Percentiles rank a stretch among this genome's conserved stretches.
Conservation (phyloP, 2,329 filamentous ascomycete genomes). For the Alternaria sp. region DNA sequence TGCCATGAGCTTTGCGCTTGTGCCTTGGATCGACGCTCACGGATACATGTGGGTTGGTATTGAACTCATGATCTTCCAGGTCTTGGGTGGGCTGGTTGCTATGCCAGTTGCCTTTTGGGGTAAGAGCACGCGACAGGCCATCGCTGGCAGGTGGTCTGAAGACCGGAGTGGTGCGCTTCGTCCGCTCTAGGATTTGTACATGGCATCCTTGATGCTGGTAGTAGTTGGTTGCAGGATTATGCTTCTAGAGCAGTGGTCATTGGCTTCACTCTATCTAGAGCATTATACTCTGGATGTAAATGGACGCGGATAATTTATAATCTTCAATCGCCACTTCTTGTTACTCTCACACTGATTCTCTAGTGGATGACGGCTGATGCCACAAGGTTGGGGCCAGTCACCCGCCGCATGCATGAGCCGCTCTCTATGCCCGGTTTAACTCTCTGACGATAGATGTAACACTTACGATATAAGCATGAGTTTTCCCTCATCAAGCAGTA, state of each 20-base stretch:
- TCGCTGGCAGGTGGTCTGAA: conserved; percentile 39
- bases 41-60: conserved; percentile 43
- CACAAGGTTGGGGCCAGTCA: too few species aligned
- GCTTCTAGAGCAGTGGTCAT: not conserved
- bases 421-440: too few species aligned
- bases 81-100: conserved; percentile 36
- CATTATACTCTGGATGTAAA: not conserved
- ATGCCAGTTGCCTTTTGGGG: conserved; percentile 46
- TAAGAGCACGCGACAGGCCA: conserved; percentile 38
- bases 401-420: too few species aligned
- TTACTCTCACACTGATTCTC: not conserved
- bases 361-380: too few species aligned
- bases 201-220: not conserved
- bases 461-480: too few species aligned
- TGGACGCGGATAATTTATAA: not conserved
- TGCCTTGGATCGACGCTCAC: conserved; percentile 37
- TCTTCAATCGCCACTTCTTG: not conserved
- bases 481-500: not conserved
- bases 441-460: too few species aligned
- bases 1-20: conserved; percentile 32
- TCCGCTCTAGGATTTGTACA: conserved; percentile 19
- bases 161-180: conserved; percentile 40
- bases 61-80: conserved; percentile 49
- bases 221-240: not conserved
- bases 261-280: not conserved